Base-by-base conservation (phyloP, 75 land plant species). In the Gnetum montanum region DNA sequence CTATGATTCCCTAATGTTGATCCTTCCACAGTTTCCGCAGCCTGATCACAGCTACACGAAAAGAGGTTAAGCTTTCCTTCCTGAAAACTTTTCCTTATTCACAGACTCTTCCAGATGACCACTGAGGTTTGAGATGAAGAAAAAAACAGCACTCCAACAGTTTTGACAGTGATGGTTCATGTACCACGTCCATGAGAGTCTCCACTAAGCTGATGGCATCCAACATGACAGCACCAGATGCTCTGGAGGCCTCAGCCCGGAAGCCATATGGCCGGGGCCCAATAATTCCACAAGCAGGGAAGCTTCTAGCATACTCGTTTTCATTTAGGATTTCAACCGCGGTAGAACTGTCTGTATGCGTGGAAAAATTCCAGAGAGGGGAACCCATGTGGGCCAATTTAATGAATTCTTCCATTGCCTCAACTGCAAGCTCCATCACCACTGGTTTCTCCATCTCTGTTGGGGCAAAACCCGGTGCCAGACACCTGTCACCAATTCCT, bases 401-500 rank as follows among this genome's bases (percentile, higher is more conserved):
- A 10, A 76, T 34, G 6, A 90, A 73, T 47, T 90, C 96, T 49
- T 86, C 96, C 84, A 90, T 83, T 26, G 96, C 96, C 2, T 81
- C 73, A 25, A 90, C 87, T 0, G 96, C 96, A 4, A 90, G 79
- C 62, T 90, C 96, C 10, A 83, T 70, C 8, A 88, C 74, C 75
- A 88, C 58, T 0, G 90, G 85, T 58, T 84, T 86, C 25, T 85
- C 91, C 0, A 68, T 66, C 19, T 86, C 84, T 0, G 69, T 34
- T 0, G 63, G 78, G 10, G 73, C 74, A 18, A 62, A n/a, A n/a
- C n/a, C n/a, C n/a, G n/a, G n/a, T n/a, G n/a, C 19, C n/a, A 75
- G 30, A 15, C 70, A 28, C 43, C 76, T 40, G 13, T 22, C 58
- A 0, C 72, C 48, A 3, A 85, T 49, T 18, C 70, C 87, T 0